Percentiles rank a stretch among this genome's conserved stretches.
Evolutionary conservation across 352 stramenopile genomes (phyloP).

Genomic region (Phytopythium sindhum): DNA sequence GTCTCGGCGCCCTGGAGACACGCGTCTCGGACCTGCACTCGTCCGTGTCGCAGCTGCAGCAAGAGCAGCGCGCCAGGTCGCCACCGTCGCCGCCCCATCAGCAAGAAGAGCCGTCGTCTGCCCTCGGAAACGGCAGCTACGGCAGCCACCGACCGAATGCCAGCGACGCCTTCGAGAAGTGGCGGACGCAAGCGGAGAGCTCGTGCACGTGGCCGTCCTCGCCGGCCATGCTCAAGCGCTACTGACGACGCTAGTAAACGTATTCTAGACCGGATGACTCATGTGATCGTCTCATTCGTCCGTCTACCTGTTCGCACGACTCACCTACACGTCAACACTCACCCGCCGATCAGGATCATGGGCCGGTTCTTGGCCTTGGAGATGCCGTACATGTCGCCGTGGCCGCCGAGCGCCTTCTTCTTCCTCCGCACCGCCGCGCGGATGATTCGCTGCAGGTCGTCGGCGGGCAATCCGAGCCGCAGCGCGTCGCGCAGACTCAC

Average conservation of each 20-base stretch:
- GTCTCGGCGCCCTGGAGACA: constrained; percentile 26
- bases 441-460: constrained; percentile 88
- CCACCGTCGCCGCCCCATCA: background rate
- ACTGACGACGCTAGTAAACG: background rate
- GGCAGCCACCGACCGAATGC: background rate
- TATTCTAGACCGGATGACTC: background rate
- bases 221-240: constrained; percentile 3
- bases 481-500: constrained; percentile 92
- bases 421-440: constrained; percentile 91
- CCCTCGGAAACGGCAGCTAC: background rate
- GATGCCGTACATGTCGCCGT: constrained; percentile 92
- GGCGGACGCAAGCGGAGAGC: background rate
- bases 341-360: constrained; percentile 98
- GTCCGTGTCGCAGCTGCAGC: constrained; percentile 1
- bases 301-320: background rate
- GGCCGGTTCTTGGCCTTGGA: constrained; percentile 92
- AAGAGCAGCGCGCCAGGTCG: background rate
- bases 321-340: background rate
- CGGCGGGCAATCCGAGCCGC: constrained; percentile 66
- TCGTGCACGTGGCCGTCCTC: constrained; percentile 1
- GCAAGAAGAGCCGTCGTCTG: background rate
- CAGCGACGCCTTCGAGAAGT: constrained; percentile 1
- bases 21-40: constrained; percentile 23
- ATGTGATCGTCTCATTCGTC: background rate
- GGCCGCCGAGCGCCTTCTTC: constrained; percentile 92